phyloP scores from a whole-genome alignment of 1,284 basidiomycete species.

The Melampsora occidentalis region DNA sequence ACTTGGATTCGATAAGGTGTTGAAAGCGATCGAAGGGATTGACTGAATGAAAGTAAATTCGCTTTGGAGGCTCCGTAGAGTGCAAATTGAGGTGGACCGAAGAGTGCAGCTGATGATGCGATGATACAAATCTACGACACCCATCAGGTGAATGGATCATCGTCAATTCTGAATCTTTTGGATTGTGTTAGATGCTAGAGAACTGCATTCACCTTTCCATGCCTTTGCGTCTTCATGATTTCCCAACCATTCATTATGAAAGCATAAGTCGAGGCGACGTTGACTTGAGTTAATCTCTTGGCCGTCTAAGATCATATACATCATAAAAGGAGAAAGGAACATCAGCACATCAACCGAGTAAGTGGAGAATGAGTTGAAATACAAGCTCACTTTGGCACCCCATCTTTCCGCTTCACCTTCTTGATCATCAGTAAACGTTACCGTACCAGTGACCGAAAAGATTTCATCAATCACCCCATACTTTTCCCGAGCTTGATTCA shows the following conservation, averaged over 20 bases:
- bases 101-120: conserved; percentile 18
- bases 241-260: conserved; percentile 42
- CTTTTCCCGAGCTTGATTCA: conserved; percentile 23
- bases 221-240: conserved; percentile 35
- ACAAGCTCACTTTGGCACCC: conserved; percentile 27
- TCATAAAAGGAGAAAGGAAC: neutral
- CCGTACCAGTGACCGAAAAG: conserved; percentile 32
- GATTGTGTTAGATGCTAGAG: neutral
- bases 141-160: neutral
- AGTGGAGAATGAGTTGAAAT: neutral
- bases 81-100: conserved; percentile 36
- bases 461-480: conserved; percentile 39
- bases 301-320: conserved; percentile 16
- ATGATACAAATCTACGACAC: conserved; percentile 33
- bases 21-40: conserved; percentile 33
- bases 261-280: conserved; percentile 21
- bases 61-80: conserved; percentile 34
- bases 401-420: conserved; percentile 26
- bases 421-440: conserved; percentile 41
- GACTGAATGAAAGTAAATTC: conserved; percentile 22
- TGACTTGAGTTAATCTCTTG: conserved; percentile 32
- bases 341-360: neutral
- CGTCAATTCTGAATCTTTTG: neutral
- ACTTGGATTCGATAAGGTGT: conserved; percentile 25
- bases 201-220: conserved; percentile 27